These are phyloP conservation scores for Rhododendron kiyosumense DNA, from an alignment of 148 eudicot species.

Conservation along the genomic window DNA sequence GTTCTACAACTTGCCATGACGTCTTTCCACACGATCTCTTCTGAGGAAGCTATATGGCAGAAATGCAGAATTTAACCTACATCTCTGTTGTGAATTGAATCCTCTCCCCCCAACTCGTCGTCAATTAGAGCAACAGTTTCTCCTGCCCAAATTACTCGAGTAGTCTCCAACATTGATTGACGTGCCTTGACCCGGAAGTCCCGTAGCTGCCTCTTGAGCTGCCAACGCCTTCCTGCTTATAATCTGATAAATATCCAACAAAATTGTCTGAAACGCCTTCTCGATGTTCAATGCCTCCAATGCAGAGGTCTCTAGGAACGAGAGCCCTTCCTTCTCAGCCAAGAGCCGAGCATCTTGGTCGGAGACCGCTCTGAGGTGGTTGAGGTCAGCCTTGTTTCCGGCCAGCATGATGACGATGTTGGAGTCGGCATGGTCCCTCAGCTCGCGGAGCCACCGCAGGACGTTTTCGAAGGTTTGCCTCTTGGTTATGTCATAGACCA, in stretches of 20 bases:
- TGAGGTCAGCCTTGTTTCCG: slow-evolving; percentile 67
- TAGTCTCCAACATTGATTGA: slow-evolving; percentile 44
- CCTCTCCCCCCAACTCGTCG: not conserved
- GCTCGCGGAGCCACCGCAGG: slow-evolving; percentile 62
- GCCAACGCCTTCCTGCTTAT: slow-evolving; percentile 65
- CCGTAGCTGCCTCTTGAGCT: slow-evolving; percentile 50
- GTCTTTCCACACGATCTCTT: not conserved
- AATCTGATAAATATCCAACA: slow-evolving; percentile 57
- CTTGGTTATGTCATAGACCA: slow-evolving; percentile 61
- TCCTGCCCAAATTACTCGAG: slow-evolving; percentile 13
- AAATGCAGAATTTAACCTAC: not conserved
- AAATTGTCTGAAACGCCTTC: slow-evolving; percentile 58
- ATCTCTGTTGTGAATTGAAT: not conserved
- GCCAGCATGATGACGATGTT: slow-evolving; percentile 78
- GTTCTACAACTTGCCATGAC: not conserved
- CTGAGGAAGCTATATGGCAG: not conserved
- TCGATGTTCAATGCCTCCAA: slow-evolving; percentile 65
- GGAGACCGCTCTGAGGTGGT: slow-evolving; percentile 47
- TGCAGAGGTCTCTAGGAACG: slow-evolving; percentile 71
- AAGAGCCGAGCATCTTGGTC: slow-evolving; percentile 38
- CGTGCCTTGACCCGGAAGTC: slow-evolving; percentile 53
- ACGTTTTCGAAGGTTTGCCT: slow-evolving; percentile 63
- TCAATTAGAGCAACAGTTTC: slow-evolving; percentile 36
- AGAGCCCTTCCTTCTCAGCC: slow-evolving; percentile 59
- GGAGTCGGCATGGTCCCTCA: slow-evolving; percentile 68